phyloP scores from a whole-genome alignment of 192 early-diverging fungal genomes.

The Piromyces finnis region DNA sequence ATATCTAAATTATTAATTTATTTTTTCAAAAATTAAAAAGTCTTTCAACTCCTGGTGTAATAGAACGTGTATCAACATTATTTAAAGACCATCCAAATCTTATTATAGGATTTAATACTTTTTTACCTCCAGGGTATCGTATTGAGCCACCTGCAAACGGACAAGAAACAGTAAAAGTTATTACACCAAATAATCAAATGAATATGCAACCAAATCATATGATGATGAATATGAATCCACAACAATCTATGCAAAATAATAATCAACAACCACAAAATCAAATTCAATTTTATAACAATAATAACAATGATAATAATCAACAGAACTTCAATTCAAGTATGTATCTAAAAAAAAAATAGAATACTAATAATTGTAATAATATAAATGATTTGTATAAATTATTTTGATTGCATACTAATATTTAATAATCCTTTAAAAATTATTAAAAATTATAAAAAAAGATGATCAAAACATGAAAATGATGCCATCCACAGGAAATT shows the following conservation, averaged over 20 bases:
- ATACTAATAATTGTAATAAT: too few relatives aligned
- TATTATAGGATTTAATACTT: background rate
- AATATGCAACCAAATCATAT: background rate
- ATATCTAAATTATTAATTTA: too few relatives aligned
- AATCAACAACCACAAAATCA: background rate
- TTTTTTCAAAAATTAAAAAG: too few relatives aligned
- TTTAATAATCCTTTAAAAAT: too few relatives aligned
- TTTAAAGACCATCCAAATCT: background rate
- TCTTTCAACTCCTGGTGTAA: background rate
- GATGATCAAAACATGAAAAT: background rate
- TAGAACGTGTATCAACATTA: background rate
- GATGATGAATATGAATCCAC: background rate
- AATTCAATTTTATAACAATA: background rate
- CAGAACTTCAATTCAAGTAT: background rate
- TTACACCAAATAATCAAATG: background rate
- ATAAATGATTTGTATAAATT: too few relatives aligned
- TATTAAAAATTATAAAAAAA: too few relatives aligned
- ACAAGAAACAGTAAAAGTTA: background rate
- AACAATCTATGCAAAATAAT: background rate
- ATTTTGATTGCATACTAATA: too few relatives aligned
- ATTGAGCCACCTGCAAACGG: background rate
- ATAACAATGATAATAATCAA: background rate
- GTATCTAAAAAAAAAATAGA: too few relatives aligned
- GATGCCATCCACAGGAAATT: background rate
- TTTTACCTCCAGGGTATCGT: background rate